Percentiles rank a stretch among this genome's conserved stretches.
Conservation (phyloP, 306 rosid genomes). For the Prunus davidiana region DNA sequence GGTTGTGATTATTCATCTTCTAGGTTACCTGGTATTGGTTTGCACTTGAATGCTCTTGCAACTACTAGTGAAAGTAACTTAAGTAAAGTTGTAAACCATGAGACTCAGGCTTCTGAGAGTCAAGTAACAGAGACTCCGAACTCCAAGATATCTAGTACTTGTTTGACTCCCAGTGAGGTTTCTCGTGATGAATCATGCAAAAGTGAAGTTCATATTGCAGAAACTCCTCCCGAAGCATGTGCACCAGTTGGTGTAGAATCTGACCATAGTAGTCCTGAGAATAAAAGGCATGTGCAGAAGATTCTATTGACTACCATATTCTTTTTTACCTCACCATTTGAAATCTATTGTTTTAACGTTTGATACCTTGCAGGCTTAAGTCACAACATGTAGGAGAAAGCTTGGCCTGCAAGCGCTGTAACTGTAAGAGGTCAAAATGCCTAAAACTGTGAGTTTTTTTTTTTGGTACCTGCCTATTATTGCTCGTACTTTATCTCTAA, state of each 20-base stretch:
- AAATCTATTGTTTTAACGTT: background rate
- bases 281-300: too few relatives aligned
- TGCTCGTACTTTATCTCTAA: background rate
- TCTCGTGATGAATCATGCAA: constrained; percentile 8
- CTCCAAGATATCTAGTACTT: background rate
- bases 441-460: too few relatives aligned
- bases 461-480: too few relatives aligned
- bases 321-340: background rate
- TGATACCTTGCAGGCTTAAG: background rate
- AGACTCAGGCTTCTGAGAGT: constrained; percentile 4
- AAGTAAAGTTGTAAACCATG: background rate
- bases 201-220: constrained; percentile 1
- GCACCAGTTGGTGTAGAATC: background rate
- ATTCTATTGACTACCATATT: too few relatives aligned
- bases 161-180: constrained; percentile 3
- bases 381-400: too few relatives aligned
- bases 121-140: background rate
- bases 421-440: too few relatives aligned
- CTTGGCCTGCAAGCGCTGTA: too few relatives aligned
- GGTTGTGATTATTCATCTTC: too few relatives aligned
- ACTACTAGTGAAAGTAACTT: background rate
- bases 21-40: too few relatives aligned
- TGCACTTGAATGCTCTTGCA: too few relatives aligned
- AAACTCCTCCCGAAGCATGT: constrained; percentile 4
- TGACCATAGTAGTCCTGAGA: too few relatives aligned